These are phyloP conservation scores for Dysphania ambrosioides DNA, from an alignment of 148 eudicot species.

Conservation along the genomic window DNA sequence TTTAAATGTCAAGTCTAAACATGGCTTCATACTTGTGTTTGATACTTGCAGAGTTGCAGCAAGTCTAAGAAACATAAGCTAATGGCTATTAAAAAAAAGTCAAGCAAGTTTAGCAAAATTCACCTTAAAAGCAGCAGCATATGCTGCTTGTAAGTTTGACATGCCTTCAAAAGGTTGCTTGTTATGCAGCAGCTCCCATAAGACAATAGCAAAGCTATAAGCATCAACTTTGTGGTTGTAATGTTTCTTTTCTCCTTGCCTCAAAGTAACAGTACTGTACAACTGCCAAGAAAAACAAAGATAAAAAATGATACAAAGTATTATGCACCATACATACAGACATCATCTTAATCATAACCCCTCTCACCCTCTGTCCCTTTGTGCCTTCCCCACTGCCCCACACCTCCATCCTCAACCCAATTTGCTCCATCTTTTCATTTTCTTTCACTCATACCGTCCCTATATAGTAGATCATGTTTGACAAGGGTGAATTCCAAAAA, in stretches of 20 bases:
- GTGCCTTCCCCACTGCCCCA: background rate
- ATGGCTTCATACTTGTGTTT: background rate
- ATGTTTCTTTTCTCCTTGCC: conserved; percentile 98
- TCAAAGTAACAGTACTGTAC: conserved; percentile 75
- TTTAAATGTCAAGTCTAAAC: background rate
- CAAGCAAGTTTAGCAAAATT: background rate
- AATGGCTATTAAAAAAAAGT: background rate
- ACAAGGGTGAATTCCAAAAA: background rate
- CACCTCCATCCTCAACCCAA: background rate
- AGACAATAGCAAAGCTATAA: conserved; percentile 90
- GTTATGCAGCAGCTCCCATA: conserved; percentile 94
- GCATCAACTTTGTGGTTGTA: conserved; percentile 96
- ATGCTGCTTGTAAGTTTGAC: conserved; percentile 97
- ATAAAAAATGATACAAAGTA: background rate
- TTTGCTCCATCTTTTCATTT: background rate
- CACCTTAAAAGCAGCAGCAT: conserved; percentile 97
- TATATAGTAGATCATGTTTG: background rate
- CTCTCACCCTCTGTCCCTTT: background rate
- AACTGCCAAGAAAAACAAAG: conserved; percentile 23
- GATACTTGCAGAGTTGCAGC: background rate
- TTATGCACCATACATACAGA: background rate
- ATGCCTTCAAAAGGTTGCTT: conserved; percentile 95
- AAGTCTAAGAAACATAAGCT: background rate
- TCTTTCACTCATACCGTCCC: background rate
- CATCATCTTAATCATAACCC: background rate